These are phyloP conservation scores for Wolfiporia cocos DNA, from an alignment of 1,284 basidiomycete species.

Conservation along the genomic window DNA sequence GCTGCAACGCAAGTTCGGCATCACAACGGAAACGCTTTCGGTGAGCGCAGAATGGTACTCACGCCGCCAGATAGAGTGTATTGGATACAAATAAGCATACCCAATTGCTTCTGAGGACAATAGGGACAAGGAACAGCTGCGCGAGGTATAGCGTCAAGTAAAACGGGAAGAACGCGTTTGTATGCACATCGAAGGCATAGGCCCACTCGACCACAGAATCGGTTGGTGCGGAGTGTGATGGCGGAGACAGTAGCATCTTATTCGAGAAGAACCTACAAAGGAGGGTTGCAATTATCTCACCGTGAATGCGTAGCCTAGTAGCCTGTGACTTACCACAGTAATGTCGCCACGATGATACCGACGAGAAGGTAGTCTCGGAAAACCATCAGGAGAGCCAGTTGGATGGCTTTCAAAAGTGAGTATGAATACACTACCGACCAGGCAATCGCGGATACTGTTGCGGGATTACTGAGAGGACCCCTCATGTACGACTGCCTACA, in stretches of 20 bases:
- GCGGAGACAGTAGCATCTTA: slow-evolving; percentile 61
- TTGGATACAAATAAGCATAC: slow-evolving; percentile 91
- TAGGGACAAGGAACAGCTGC: slow-evolving; percentile 78
- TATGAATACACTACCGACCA: slow-evolving; percentile 86
- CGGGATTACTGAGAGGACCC: slow-evolving; percentile 2
- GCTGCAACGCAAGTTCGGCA: slow-evolving; percentile 33
- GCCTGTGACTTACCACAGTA: slow-evolving; percentile 59
- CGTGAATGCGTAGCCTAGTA: neutral
- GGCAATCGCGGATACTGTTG: slow-evolving; percentile 65
- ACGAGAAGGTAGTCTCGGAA: slow-evolving; percentile 80
- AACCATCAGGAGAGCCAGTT: slow-evolving; percentile 76
- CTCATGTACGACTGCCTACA: slow-evolving; percentile 17
- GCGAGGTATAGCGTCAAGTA: slow-evolving; percentile 85
- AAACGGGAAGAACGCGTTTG: slow-evolving; percentile 91
- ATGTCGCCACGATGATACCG: slow-evolving; percentile 67
- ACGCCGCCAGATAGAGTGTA: slow-evolving; percentile 85
- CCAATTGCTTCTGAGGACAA: slow-evolving; percentile 84
- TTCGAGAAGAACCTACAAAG: slow-evolving; percentile 66
- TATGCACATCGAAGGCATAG: slow-evolving; percentile 93
- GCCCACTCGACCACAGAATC: slow-evolving; percentile 84
- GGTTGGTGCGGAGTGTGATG: slow-evolving; percentile 64
- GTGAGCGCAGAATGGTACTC: slow-evolving; percentile 23
- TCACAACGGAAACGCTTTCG: neutral
- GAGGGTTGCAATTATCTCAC: neutral
- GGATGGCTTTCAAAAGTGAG: slow-evolving; percentile 46